Base-by-base conservation (phyloP, 2,329 filamentous ascomycete species). In the Bipolaris victoriae region DNA sequence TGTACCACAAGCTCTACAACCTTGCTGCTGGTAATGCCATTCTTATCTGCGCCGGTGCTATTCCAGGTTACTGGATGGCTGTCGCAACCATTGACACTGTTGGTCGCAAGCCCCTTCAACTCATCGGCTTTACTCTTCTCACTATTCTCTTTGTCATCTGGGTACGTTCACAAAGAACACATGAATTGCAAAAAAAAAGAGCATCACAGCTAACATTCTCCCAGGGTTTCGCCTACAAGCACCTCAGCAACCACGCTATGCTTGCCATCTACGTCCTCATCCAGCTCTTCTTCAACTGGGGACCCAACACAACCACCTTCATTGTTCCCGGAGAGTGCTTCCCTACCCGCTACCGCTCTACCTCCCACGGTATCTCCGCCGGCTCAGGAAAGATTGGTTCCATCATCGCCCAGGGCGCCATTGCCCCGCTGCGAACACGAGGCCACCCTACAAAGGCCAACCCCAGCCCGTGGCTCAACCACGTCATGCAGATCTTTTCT, bases 11-110 rank as follows among this genome's bases (percentile, higher is more conserved):
- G 71, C 82, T 92, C 58, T 88, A 87, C 81, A 90, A 90, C 77
- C 90, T 88, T 13, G 89, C 90, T 53, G 83, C 92, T 39, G 90
- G 90, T 35, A 92, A 93, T 78, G 78, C 92, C 67, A 91, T 93
- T 68, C 84, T 93, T 52, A 86, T 92, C 65, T 86, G 89, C 54
- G 90, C 90, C 11, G 90, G 90, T 60, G 88, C 90, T 50, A 90
- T 93, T 26, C 90, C 90, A 0, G 90, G 90, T 18, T 93, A 92
- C 81, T 93, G 90, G 90, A 83, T 76, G 16, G 70, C 72, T 1
- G 70, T 75, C 7, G 70, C 68, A 7, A 75, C 85, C 5, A 86
- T 92, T 54, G 90, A 93, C 74, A 90, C 83, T 1, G 71, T 92
- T 20, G 90, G 90, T 55, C 89, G 73, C 50, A 71, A 72, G 55